These are phyloP conservation scores for Poterioochromonas sp. DNA, from an alignment of 352 stramenopile species.

Conservation along the genomic window DNA sequence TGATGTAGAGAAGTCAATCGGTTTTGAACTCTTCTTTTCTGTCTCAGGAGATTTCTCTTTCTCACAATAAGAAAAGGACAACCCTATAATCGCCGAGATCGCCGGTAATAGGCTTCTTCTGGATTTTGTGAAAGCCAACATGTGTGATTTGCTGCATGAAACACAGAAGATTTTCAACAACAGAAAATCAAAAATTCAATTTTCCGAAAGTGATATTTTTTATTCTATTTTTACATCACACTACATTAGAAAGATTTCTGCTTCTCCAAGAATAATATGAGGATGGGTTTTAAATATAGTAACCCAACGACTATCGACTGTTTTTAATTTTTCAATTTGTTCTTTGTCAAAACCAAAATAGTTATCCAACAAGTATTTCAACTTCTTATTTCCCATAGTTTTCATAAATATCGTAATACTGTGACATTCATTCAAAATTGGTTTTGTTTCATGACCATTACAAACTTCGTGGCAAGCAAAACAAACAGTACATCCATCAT, in stretches of 20 bases:
- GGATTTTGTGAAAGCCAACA: no score
- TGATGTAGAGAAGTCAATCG: no score
- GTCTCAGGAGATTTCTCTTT: no score
- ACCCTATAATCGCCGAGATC: no score
- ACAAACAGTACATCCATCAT: neutral
- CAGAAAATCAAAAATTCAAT: no score
- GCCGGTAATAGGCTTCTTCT: no score
- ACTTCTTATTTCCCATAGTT: neutral
- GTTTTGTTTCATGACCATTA: neutral
- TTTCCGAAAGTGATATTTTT: no score
- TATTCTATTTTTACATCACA: no score
- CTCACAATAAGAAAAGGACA: no score
- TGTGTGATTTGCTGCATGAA: no score
- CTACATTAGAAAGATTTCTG: neutral
- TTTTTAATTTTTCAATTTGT: slow-evolving; percentile 9
- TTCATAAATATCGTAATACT: neutral
- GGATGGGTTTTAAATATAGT: neutral
- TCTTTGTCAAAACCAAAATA: slow-evolving; percentile 8
- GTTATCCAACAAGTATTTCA: slow-evolving; percentile 16
- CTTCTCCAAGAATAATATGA: neutral
- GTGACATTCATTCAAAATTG: neutral
- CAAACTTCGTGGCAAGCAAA: neutral
- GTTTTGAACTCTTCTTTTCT: no score
- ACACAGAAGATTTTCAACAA: no score
- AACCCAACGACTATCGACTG: neutral